Evolutionary conservation across 116 monocot genomes (phyloP), one percentile per base, ranked within the genome.

Genomic region (Phalaenopsis hybrid): DNA sequence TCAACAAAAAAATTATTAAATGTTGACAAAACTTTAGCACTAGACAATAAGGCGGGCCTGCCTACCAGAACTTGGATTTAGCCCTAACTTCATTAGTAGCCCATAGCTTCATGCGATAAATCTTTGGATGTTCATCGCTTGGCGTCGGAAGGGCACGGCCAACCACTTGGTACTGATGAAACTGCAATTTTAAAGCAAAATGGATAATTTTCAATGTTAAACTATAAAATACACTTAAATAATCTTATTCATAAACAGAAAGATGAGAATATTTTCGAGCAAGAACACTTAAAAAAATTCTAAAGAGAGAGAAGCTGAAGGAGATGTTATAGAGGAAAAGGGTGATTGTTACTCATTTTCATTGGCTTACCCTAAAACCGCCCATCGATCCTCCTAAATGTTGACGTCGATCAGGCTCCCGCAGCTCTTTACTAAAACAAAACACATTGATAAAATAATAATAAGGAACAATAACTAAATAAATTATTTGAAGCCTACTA

Each of bases 31-130:
- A 67, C 25, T 68, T 45, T 1, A 65, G 6, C n/a, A 0, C 52
- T 68, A 16, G 25, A 72, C 16, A 8, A 12, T 7, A 75, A 75
- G 46, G 21, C 20, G 41, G 67, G 16, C 59, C 34, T 86, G n/a
- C n/a, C n/a, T n/a, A 96, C 94, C 96, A 96, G 59, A 96, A 96
- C 87, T 96, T 96, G 72, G 92, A 92, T 67, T 96, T 96, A 16
- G 94, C 92, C 18, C 94, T 80, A 55, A 96, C 96, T 88, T 96
- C 96, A 77, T 96, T 96, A 20, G 96, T 95, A 8, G 93, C 93
- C 95, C 95, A 95, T 2, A 95, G 82, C 91, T 95, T 96, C 93
- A 93, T 93, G 73, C 96, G 78, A 80, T 81, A 93, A 80, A 93
- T 93, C 88, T 95, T 95, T 11, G 95, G 95, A 68, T 91, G 93